Evolutionary conservation across 306 rosid species (phyloP), one percentile per base, ranked within the genome.

Genomic region (Cucumis melo): DNA sequence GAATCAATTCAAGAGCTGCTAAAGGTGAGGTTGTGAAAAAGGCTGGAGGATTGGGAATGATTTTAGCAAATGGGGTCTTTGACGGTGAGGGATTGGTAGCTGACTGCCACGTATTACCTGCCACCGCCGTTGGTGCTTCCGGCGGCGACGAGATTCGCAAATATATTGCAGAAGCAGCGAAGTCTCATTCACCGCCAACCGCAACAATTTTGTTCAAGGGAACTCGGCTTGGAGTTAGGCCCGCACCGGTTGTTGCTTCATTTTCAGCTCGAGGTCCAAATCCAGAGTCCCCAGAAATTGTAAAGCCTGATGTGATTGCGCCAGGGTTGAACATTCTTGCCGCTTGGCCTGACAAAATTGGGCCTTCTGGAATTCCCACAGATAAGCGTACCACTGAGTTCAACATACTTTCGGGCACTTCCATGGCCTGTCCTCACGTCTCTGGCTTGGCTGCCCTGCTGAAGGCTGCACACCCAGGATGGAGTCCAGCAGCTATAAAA

Each of bases 401-500:
- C 24, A 93, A 93, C 65, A 93, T 93, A 12, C 92, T 93, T 13
- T 90, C 96, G 0, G 98, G 98, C 10, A 93, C 98, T 5, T 93
- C 98, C 39, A 93, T 93, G 98, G 98, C 98, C 32, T 93, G 98
- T 23, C 98, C 98, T 53, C 98, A 93, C 51, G 95, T 93, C 50
- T 91, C 95, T 0, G 98, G 98, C 19, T 82, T 91, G 77, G 98
- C 87, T 5, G 98, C 98, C 3, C 77, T 93, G 89, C 76, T 93
- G 42, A 93, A 93, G 82, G 98, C 98, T 0, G 95, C 96, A 1
- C 98, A 93, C 59, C 98, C 98, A 0, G 92, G 86, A 39, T 93
- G 98, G 98, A 89, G 93, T 80, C 93, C 97, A 0, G 95, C 98
- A 7, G 91, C 95, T 0, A 93, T 93, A 23, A 87, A 83, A 77